Conservation (phyloP, 2,329 filamentous ascomycete genomes). For the Paecilomyces niveus region DNA sequence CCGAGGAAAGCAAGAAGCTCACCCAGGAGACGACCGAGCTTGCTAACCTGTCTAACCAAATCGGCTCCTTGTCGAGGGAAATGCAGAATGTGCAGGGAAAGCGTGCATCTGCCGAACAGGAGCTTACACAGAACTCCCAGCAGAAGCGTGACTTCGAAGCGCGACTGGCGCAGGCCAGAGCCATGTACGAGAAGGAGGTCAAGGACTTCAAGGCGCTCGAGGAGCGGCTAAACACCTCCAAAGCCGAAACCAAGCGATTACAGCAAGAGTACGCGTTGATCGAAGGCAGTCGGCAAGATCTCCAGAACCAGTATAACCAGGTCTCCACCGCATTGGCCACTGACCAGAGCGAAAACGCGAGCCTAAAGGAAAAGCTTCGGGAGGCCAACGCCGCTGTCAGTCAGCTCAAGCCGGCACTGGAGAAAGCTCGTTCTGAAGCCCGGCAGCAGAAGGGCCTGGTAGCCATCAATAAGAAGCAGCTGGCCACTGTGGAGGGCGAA, state of each 20-base stretch:
- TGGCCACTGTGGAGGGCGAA: conserved; percentile 81
- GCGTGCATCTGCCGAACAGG: conserved; percentile 69
- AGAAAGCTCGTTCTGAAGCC: conserved; percentile 86
- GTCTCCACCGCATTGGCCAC: conserved; percentile 66
- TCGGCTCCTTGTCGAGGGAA: conserved; percentile 81
- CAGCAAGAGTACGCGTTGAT: conserved; percentile 77
- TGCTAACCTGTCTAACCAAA: conserved; percentile 92
- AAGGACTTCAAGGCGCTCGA: conserved; percentile 78
- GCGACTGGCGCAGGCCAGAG: conserved; percentile 75
- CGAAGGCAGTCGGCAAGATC: conserved; percentile 72
- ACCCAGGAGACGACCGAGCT: conserved; percentile 86
- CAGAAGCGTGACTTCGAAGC: conserved; percentile 93
- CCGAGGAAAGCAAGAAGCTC: conserved; percentile 79
- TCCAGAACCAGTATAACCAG: conserved; percentile 76
- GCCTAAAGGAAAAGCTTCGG: conserved; percentile 79
- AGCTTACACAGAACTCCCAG: conserved; percentile 69
- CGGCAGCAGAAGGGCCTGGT: conserved; percentile 94
- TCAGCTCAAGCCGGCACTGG: conserved; percentile 80
- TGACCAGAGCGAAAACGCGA: conserved; percentile 82
- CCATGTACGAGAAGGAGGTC: conserved; percentile 89
- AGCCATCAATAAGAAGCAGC: conserved; percentile 97
- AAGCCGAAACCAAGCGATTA: conserved; percentile 75
- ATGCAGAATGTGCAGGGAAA: conserved; percentile 90
- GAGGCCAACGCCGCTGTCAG: conserved; percentile 74
- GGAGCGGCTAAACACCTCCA: conserved; percentile 68